Percentiles rank a stretch among this genome's conserved stretches.
Evolutionary conservation across 2,329 filamentous ascomycete genomes (phyloP).

Genomic region (Pseudopyrenochaeta lycopersici): DNA sequence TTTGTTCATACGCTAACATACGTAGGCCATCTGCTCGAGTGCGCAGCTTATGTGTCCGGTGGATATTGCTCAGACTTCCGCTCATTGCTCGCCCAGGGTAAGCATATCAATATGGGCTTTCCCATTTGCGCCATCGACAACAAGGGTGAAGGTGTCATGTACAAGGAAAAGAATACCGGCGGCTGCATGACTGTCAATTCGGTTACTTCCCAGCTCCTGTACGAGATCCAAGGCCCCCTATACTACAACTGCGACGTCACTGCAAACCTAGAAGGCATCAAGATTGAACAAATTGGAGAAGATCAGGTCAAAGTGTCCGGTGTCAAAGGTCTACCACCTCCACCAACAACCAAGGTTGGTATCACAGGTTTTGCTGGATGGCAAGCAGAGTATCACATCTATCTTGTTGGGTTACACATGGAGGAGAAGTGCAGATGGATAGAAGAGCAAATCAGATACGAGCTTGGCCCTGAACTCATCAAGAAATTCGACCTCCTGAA

Average conservation of each 20-base stretch:
- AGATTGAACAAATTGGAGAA: constrained; percentile 60
- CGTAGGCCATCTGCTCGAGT: constrained; percentile 56
- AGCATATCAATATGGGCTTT: constrained; percentile 49
- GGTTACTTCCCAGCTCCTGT: constrained; percentile 50
- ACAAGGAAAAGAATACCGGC: constrained; percentile 55
- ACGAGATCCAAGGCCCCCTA: constrained; percentile 54
- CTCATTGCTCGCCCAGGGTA: constrained; percentile 33
- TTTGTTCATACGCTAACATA: constrained; percentile 5
- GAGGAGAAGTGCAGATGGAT: constrained; percentile 56
- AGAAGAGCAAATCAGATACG: constrained; percentile 47
- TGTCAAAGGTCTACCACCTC: constrained; percentile 54
- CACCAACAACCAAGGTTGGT: constrained; percentile 60
- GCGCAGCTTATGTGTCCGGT: constrained; percentile 52
- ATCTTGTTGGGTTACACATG: constrained; percentile 57
- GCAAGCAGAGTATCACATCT: constrained; percentile 58
- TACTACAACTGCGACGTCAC: constrained; percentile 66
- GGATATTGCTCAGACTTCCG: constrained; percentile 56
- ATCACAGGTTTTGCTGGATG: constrained; percentile 58
- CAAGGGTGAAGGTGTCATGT: constrained; percentile 57
- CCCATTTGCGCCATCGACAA: constrained; percentile 52
- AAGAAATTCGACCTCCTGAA: constrained; percentile 49
- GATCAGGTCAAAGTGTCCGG: constrained; percentile 61
- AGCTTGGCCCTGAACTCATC: constrained; percentile 47
- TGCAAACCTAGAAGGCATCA: constrained; percentile 59
- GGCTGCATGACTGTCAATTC: constrained; percentile 34